A percentile compares a stretch with the other conserved stretches of the same genome.
Conservation (phyloP, 768 basidiomycete genomes). For the Roridomyces roridus region DNA sequence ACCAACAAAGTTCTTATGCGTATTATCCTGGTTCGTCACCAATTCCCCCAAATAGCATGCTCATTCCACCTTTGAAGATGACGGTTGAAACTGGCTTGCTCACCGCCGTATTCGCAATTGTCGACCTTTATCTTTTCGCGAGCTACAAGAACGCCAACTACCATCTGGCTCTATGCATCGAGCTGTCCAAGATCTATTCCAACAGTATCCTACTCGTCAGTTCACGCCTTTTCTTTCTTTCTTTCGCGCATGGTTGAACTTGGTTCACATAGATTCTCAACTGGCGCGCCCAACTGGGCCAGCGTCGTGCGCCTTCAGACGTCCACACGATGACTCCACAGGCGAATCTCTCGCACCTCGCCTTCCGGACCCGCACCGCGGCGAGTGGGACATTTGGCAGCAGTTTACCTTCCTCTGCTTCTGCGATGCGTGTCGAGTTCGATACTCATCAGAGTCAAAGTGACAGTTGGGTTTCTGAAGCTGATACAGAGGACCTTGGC, state of each 20-base stretch:
- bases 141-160: constrained; percentile 4
- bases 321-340: too few relatives aligned
- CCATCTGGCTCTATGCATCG: constrained; percentile 9
- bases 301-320: background rate
- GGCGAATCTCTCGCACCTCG: too few relatives aligned
- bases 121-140: constrained; percentile 22
- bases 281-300: background rate
- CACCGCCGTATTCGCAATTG: constrained; percentile 15
- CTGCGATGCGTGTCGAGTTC: too few relatives aligned
- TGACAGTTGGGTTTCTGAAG: too few relatives aligned
- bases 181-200: constrained; percentile 13
- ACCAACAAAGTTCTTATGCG: background rate
- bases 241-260: background rate
- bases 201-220: constrained; percentile 10
- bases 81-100: constrained; percentile 23
- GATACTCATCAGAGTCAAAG: too few relatives aligned
- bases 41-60: background rate
- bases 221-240: background rate
- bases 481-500: too few relatives aligned
- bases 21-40: background rate
- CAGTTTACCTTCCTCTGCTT: too few relatives aligned
- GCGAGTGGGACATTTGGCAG: too few relatives aligned
- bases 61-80: background rate
- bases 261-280: constrained; percentile 9
- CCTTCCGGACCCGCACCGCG: too few relatives aligned